Evolutionary conservation across 2,329 filamentous ascomycete genomes (phyloP).

Genomic region (Fusarium anthophilum): DNA sequence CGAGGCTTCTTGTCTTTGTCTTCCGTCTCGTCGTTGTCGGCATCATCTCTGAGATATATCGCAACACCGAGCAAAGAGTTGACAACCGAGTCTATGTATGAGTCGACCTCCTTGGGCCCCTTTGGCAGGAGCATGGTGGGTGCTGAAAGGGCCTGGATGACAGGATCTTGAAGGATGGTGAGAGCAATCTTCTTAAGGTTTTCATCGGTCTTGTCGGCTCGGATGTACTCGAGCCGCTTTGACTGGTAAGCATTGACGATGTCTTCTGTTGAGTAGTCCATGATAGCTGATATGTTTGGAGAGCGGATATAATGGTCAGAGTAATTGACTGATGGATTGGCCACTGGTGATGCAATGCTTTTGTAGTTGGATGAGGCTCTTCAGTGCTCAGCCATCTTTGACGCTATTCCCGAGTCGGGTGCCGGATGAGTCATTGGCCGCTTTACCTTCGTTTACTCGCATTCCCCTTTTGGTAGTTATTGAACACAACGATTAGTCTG

Average conservation of each 20-base stretch:
- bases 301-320: neutral
- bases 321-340: too few species aligned
- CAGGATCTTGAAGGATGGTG: neutral
- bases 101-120: neutral
- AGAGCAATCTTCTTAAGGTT: neutral
- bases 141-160: neutral
- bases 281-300: conserved; percentile 48
- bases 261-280: conserved; percentile 8
- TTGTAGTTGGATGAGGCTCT: neutral
- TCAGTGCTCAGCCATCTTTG: neutral
- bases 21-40: neutral
- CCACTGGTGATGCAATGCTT: neutral
- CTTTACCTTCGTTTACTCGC: neutral
- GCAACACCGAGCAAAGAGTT: conserved; percentile 4
- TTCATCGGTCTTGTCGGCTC: neutral
- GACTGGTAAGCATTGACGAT: conserved; percentile 8
- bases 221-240: neutral
- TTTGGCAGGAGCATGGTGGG: neutral
- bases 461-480: neutral
- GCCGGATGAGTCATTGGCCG: conserved; percentile 16
- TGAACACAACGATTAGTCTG: neutral
- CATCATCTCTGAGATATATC: neutral
- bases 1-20: neutral
- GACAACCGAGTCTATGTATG: conserved; percentile 2
- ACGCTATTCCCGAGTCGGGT: neutral